Evolutionary conservation across 805 yeast genomes (phyloP).

Genomic region (Priceomyces castillae): DNA sequence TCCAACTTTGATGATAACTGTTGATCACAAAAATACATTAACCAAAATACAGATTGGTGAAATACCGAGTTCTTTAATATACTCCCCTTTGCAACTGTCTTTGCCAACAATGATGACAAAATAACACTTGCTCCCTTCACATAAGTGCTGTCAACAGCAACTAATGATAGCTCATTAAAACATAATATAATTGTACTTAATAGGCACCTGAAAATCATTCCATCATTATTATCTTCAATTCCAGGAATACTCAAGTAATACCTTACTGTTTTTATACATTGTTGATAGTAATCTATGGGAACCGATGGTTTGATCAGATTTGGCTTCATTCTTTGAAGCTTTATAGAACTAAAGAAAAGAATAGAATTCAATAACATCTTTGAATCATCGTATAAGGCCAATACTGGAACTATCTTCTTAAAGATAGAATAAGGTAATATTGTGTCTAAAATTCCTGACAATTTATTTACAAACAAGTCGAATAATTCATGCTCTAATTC

Average conservation of each 20-base stretch:
- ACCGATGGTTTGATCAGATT: constrained; percentile 25
- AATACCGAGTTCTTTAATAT: constrained; percentile 28
- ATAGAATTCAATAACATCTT: constrained; percentile 37
- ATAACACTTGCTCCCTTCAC: constrained; percentile 38
- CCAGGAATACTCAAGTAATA: constrained; percentile 26
- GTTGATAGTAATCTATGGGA: constrained; percentile 38
- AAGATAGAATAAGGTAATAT: constrained; percentile 30
- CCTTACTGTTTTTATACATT: constrained; percentile 31
- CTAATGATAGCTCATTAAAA: constrained; percentile 38
- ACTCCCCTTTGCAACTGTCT: constrained; percentile 15
- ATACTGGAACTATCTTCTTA: constrained; percentile 29
- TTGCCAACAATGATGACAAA: constrained; percentile 26
- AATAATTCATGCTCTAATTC: constrained; percentile 30
- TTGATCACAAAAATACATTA: constrained; percentile 33
- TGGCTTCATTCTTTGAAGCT: constrained; percentile 30
- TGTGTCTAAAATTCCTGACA: constrained; percentile 31
- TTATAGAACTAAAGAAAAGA: constrained; percentile 35
- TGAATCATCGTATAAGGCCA: constrained; percentile 39
- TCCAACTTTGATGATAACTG: constrained; percentile 32
- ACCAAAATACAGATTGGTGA: constrained; percentile 36
- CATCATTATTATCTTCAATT: constrained; percentile 22
- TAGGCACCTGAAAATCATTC: constrained; percentile 33
- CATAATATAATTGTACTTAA: constrained; percentile 37
- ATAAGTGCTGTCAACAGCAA: constrained; percentile 35
- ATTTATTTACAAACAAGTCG: constrained; percentile 30